Conservation (phyloP, 768 basidiomycete genomes). For the Coprinopsis cinerea region DNA sequence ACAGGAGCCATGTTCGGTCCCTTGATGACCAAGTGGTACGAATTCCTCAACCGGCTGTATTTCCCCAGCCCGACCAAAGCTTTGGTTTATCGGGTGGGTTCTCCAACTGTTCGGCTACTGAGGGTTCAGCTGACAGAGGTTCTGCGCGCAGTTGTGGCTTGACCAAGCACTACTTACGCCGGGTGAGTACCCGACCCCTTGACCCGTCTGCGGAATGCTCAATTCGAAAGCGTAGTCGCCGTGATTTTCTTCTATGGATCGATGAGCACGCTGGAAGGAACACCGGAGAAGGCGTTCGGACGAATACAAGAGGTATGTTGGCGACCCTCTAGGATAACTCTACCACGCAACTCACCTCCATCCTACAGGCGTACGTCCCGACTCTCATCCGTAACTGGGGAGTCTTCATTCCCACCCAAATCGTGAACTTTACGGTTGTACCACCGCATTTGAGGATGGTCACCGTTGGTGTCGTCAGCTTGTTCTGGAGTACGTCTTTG, state of each 20-base stretch:
- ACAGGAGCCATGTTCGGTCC: constrained; percentile 74
- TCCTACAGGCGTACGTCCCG: constrained; percentile 54
- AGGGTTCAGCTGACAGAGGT: background rate
- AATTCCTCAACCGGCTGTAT: constrained; percentile 62
- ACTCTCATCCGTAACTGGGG: constrained; percentile 76
- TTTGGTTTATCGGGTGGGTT: constrained; percentile 55
- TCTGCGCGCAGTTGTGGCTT: constrained; percentile 56
- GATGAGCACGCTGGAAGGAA: constrained; percentile 79
- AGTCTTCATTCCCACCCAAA: constrained; percentile 71
- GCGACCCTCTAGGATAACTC: background rate
- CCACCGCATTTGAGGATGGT: constrained; percentile 75
- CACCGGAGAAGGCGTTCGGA: constrained; percentile 41
- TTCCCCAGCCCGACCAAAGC: constrained; percentile 56
- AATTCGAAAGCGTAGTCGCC: constrained; percentile 26
- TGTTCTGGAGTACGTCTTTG: constrained; percentile 68
- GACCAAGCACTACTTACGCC: constrained; percentile 81
- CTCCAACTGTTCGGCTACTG: background rate
- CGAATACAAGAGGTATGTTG: constrained; percentile 39
- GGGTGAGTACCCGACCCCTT: constrained; percentile 39
- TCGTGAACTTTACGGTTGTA: constrained; percentile 73
- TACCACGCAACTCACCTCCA: background rate
- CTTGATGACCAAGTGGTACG: constrained; percentile 77
- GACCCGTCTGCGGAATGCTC: background rate
- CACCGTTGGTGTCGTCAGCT: constrained; percentile 67
- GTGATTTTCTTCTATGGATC: constrained; percentile 56